Percentiles rank a stretch among this genome's conserved stretches.
These are phyloP conservation scores for Acrodontium crateriforme DNA, from an alignment of 2,329 filamentous ascomycete species.

Conservation along the genomic window DNA sequence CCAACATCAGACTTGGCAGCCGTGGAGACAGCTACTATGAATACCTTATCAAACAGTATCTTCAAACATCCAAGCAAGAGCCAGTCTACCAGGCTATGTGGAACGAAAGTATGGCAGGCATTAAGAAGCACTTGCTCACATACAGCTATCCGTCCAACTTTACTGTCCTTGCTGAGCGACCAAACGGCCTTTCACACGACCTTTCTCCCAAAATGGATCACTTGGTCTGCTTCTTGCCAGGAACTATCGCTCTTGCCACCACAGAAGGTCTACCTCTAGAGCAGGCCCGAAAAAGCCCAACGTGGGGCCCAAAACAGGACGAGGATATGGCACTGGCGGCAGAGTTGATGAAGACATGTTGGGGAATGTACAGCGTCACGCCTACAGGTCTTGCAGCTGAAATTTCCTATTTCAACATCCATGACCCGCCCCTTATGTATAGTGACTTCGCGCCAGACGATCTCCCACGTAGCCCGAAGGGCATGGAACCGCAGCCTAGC, in stretches of 20 bases:
- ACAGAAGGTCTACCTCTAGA: slow-evolving; percentile 66
- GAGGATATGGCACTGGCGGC: slow-evolving; percentile 75
- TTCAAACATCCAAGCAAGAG: slow-evolving; percentile 82
- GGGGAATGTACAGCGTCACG: slow-evolving; percentile 90
- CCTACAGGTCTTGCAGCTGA: slow-evolving; percentile 85
- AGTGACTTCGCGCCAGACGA: slow-evolving; percentile 34
- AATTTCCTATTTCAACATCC: slow-evolving; percentile 79
- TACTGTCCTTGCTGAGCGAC: slow-evolving; percentile 82
- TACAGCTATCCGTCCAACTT: slow-evolving; percentile 70
- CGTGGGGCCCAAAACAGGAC: slow-evolving; percentile 67
- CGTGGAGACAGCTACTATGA: slow-evolving; percentile 97
- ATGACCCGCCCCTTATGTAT: slow-evolving; percentile 51
- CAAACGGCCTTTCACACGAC: slow-evolving; percentile 50
- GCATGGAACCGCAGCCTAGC: slow-evolving; percentile 13
- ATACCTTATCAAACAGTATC: slow-evolving; percentile 95
- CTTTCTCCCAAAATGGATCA: slow-evolving; percentile 94
- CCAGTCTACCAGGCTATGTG: slow-evolving; percentile 83
- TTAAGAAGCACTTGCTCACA: slow-evolving; percentile 83
- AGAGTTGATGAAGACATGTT: slow-evolving; percentile 93
- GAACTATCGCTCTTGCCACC: slow-evolving; percentile 78
- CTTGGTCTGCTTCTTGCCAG: slow-evolving; percentile 92
- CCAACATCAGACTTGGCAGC: slow-evolving; percentile 83
- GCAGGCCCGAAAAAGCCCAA: slow-evolving; percentile 55
- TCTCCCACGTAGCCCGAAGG: slow-evolving; percentile 36
- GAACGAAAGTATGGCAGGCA: slow-evolving; percentile 69